These are phyloP conservation scores for Rusavskia elegans DNA, from an alignment of 495 filamentous ascomycete species.

Conservation along the genomic window DNA sequence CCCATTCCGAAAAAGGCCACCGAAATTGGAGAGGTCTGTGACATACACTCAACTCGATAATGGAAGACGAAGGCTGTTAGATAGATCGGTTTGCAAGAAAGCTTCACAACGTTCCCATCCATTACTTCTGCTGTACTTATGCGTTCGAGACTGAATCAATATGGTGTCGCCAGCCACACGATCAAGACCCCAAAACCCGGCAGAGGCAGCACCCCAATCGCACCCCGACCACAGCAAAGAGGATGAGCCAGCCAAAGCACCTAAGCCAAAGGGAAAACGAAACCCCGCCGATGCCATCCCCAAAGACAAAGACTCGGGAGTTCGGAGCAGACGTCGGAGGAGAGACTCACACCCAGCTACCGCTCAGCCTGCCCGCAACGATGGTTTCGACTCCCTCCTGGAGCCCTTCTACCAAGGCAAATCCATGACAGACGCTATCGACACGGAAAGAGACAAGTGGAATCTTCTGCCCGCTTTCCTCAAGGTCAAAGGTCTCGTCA, in stretches of 20 bases:
- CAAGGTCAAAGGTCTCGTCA: conserved; percentile 90
- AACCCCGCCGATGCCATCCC: not conserved
- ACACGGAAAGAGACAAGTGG: conserved; percentile 90
- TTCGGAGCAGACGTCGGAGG: not conserved
- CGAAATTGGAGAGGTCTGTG: no score
- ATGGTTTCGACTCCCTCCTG: conserved; percentile 66
- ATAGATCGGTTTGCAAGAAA: no score
- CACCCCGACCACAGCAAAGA: not conserved
- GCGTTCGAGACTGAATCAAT: no score
- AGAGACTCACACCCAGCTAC: not conserved
- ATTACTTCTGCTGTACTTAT: no score
- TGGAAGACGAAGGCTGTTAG: no score
- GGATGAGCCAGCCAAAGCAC: not conserved
- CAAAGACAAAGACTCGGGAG: not conserved
- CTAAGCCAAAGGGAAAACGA: not conserved
- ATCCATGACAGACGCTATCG: conserved; percentile 78
- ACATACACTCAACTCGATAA: no score
- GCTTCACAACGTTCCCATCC: no score
- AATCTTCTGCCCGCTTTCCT: conserved; percentile 91
- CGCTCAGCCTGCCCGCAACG: not conserved
- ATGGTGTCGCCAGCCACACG: conserved; percentile 1
- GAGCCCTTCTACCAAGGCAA: conserved; percentile 96
- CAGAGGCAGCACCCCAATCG: not conserved
- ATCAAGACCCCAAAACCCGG: not conserved
- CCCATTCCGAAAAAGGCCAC: no score